A percentile compares a stretch with the other conserved stretches of the same genome.
Evolutionary conservation across 257 asterid species (phyloP).

Genomic region (Eustoma russellianum): DNA sequence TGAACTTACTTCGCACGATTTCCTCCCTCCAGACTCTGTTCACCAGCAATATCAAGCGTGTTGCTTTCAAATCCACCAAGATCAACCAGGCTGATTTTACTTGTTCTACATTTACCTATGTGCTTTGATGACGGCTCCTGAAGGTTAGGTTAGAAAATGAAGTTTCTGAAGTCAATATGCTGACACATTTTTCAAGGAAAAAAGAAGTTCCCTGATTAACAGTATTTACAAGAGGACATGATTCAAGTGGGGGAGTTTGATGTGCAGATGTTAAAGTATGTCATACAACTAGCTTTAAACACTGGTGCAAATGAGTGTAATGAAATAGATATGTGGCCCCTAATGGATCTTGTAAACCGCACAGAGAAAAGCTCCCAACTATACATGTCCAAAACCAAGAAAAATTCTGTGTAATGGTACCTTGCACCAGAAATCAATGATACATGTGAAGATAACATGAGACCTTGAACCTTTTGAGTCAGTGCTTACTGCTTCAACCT

Average conservation of each 20-base stretch:
- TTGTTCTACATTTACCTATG: slow-evolving; percentile 74
- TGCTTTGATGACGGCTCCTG: slow-evolving; percentile 87
- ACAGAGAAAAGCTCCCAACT: not conserved
- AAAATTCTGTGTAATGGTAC: slow-evolving; percentile 23
- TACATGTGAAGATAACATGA: slow-evolving; percentile 73
- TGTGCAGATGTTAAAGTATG: too few species aligned
- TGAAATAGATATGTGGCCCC: not conserved
- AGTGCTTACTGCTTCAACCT: slow-evolving; percentile 75
- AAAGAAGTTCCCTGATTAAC: not conserved
- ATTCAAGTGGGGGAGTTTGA: too few species aligned
- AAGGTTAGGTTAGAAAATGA: slow-evolving; percentile 5
- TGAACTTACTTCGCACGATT: slow-evolving; percentile 75
- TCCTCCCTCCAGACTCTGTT: slow-evolving; percentile 63
- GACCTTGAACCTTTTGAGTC: slow-evolving; percentile 98
- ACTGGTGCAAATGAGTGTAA: not conserved
- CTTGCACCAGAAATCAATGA: slow-evolving; percentile 96
- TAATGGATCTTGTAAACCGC: not conserved
- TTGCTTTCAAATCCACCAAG: slow-evolving; percentile 86
- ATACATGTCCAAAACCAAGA: not conserved
- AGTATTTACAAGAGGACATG: not conserved
- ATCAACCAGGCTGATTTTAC: slow-evolving; percentile 81
- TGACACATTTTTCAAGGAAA: not conserved
- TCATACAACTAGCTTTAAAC: not conserved
- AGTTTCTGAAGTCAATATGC: not conserved
- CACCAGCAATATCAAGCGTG: slow-evolving; percentile 52